phyloP scores from a whole-genome alignment of 2,329 filamentous ascomycete genomes.

The Ambrosiella cleistominuta region DNA sequence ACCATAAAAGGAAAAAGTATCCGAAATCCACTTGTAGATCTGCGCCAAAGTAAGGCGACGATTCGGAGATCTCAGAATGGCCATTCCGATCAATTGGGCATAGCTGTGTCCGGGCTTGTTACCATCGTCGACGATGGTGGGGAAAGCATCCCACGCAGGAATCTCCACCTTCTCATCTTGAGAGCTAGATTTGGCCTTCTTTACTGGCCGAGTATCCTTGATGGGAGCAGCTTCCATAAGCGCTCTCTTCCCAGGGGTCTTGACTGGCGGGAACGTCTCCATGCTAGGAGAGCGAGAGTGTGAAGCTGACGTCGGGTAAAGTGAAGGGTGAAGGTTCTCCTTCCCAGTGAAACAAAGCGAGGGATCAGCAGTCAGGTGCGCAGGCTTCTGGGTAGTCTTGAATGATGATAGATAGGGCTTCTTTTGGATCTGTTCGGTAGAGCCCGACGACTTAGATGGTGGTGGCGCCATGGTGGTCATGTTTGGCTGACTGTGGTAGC shows the following conservation, averaged over 20 bases:
- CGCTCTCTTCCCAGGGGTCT: slow-evolving; percentile 26
- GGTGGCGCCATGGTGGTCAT: slow-evolving; percentile 43
- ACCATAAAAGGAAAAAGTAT: slow-evolving; percentile 77
- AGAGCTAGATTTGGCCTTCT: slow-evolving; percentile 44
- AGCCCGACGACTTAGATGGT: slow-evolving; percentile 41
- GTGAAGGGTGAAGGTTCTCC: slow-evolving; percentile 36
- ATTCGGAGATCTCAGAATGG: slow-evolving; percentile 71
- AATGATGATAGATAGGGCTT: slow-evolving; percentile 43
- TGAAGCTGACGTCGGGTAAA: slow-evolving; percentile 25
- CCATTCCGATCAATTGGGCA: slow-evolving; percentile 89
- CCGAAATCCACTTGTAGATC: slow-evolving; percentile 99
- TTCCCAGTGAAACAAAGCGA: slow-evolving; percentile 26
- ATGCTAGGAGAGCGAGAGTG: slow-evolving; percentile 22
- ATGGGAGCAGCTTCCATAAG: slow-evolving; percentile 58
- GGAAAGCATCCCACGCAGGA: slow-evolving; percentile 64
- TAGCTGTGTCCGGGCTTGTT: slow-evolving; percentile 85
- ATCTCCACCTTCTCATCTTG: slow-evolving; percentile 8
- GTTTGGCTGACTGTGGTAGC: slow-evolving; percentile 4
- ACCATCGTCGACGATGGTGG: slow-evolving; percentile 66
- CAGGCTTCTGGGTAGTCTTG: slow-evolving; percentile 37
- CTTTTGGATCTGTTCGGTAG: slow-evolving; percentile 33
- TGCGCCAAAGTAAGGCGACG: slow-evolving; percentile 77
- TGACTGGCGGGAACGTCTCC: slow-evolving; percentile 27
- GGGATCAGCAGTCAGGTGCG: slow-evolving; percentile 23
- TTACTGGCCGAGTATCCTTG: slow-evolving; percentile 47